These are phyloP conservation scores for Corynascus novoguineensis DNA, from an alignment of 495 filamentous ascomycete species.

Conservation along the genomic window DNA sequence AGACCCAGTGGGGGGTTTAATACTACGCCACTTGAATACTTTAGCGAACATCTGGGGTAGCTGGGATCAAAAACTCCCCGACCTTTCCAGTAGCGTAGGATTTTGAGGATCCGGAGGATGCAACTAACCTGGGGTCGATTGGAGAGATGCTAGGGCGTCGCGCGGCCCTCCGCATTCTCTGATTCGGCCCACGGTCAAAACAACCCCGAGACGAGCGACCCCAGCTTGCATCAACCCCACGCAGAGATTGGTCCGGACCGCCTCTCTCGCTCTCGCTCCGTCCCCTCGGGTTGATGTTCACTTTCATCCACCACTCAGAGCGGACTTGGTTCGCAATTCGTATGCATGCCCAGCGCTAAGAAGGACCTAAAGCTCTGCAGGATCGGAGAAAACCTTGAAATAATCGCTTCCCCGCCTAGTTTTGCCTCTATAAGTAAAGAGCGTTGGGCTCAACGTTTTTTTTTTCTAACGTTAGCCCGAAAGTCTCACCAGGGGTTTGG, in stretches of 20 bases:
- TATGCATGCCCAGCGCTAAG: no score
- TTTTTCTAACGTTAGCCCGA: no score
- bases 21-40: no score
- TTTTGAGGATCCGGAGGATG: background rate
- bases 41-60: no score
- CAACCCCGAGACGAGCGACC: background rate
- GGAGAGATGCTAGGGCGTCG: background rate
- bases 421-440: no score
- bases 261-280: background rate
- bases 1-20: no score
- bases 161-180: background rate
- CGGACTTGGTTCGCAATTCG: background rate
- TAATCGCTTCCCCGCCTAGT: no score
- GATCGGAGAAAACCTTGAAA: constrained; percentile 63
- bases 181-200: background rate
- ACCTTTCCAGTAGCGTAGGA: no score
- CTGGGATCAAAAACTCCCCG: no score
- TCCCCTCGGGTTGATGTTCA: background rate
- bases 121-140: background rate
- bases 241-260: background rate
- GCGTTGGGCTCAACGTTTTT: no score
- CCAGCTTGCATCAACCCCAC: background rate
- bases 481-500: no score
- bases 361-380: no score
- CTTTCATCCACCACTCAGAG: constrained; percentile 4